These are phyloP conservation scores for Triangularia setosa DNA, from an alignment of 2,329 filamentous ascomycete species.

Conservation along the genomic window DNA sequence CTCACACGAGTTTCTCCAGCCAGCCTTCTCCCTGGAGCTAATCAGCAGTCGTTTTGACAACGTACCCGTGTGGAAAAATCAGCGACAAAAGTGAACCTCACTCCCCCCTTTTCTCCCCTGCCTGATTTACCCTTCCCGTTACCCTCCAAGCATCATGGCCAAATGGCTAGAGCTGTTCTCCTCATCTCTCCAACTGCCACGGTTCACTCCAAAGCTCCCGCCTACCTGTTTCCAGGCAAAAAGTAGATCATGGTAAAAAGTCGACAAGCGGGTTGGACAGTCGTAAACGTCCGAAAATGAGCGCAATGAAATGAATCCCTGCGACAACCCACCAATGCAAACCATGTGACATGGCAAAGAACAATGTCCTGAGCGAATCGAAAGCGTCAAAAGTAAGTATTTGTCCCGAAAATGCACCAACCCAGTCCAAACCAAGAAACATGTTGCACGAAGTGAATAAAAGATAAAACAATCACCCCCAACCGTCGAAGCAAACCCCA, in stretches of 20 bases:
- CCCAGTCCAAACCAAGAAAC: conserved; percentile 1
- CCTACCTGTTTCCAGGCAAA: neutral
- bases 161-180: neutral
- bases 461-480: neutral
- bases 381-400: neutral
- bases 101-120: neutral
- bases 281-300: neutral
- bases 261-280: neutral
- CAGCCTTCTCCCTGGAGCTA: neutral
- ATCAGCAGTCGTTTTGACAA: neutral
- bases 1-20: too few relatives aligned
- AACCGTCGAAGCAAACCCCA: conserved; percentile 5
- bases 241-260: neutral
- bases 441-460: conserved; percentile 1
- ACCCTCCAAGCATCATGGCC: neutral
- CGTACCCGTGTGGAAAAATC: neutral
- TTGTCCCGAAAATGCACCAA: conserved; percentile 9
- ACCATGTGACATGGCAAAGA: neutral
- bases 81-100: neutral
- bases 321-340: neutral
- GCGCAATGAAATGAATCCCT: neutral
- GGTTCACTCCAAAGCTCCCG: neutral
- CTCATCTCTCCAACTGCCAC: neutral
- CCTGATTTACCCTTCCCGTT: neutral
- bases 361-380: neutral